These are phyloP conservation scores for Madurella mycetomatis DNA, from an alignment of 2,329 filamentous ascomycete genomes.

Conservation along the genomic window DNA sequence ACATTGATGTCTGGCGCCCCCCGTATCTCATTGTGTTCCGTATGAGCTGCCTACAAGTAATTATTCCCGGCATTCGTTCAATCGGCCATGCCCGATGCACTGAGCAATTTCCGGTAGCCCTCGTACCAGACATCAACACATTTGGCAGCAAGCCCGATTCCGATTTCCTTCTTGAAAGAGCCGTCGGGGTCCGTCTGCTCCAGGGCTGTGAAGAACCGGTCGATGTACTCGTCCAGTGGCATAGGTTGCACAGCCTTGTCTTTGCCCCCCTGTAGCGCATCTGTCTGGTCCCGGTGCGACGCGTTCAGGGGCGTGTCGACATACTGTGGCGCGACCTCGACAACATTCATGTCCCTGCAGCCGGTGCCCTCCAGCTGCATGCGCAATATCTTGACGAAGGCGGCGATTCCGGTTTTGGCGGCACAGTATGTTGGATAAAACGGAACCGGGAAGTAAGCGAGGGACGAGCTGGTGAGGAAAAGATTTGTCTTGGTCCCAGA, in stretches of 20 bases:
- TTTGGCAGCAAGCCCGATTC: neutral
- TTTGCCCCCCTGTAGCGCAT: neutral
- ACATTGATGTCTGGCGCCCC: no score
- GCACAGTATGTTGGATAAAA: neutral
- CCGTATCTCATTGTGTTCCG: no score
- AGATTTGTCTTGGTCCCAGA: neutral
- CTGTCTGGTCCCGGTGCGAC: neutral
- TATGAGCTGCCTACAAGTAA: neutral
- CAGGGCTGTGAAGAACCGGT: neutral
- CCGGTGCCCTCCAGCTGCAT: neutral
- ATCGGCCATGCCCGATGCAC: neutral
- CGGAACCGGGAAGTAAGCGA: neutral
- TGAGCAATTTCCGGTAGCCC: neutral
- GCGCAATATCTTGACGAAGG: neutral
- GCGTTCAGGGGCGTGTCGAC: neutral
- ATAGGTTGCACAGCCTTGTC: constrained; percentile 3
- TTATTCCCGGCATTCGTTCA: neutral
- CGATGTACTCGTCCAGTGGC: neutral
- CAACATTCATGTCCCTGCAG: neutral
- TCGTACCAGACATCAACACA: neutral
- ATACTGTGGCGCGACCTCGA: neutral
- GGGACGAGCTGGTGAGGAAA: constrained; percentile 1
- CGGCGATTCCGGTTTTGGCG: neutral
- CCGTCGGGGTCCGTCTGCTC: neutral
- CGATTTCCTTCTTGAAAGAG: neutral